phyloP scores from a whole-genome alignment of 345 rosid genomes.

The Hibiscus tridactylites region DNA sequence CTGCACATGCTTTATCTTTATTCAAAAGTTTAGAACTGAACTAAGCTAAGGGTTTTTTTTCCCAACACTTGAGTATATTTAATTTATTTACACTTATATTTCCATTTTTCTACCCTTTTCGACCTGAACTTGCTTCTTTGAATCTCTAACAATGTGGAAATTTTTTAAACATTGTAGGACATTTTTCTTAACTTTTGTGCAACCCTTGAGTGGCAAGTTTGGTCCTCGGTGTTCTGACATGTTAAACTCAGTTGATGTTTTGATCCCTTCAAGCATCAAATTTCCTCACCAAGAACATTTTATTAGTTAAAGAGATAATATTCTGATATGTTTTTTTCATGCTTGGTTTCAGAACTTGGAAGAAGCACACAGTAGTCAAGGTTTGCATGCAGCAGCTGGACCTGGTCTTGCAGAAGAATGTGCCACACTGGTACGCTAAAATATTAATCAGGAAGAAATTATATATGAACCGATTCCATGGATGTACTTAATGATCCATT shows the following conservation, averaged over 20 bases:
- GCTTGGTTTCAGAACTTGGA: conserved; percentile 64
- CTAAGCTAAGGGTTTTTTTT: neutral
- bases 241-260: neutral
- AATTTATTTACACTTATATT: neutral
- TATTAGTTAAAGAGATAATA: neutral
- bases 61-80: neutral
- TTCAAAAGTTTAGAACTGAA: neutral
- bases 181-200: too few relatives aligned
- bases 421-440: conserved; percentile 52
- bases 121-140: neutral
- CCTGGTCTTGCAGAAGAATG: conserved; percentile 95
- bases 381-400: conserved; percentile 95
- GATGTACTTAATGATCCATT: neutral
- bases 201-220: neutral
- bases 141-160: neutral
- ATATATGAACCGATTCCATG: neutral
- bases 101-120: neutral
- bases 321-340: conserved; percentile 11
- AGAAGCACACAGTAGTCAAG: conserved; percentile 85
- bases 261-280: neutral
- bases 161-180: neutral
- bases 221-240: neutral
- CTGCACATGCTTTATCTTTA: neutral
- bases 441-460: neutral
- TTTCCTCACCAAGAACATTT: neutral